Conservation (phyloP, 805 yeast genomes). For the Cyberlindnera euphorbiiphila region DNA sequence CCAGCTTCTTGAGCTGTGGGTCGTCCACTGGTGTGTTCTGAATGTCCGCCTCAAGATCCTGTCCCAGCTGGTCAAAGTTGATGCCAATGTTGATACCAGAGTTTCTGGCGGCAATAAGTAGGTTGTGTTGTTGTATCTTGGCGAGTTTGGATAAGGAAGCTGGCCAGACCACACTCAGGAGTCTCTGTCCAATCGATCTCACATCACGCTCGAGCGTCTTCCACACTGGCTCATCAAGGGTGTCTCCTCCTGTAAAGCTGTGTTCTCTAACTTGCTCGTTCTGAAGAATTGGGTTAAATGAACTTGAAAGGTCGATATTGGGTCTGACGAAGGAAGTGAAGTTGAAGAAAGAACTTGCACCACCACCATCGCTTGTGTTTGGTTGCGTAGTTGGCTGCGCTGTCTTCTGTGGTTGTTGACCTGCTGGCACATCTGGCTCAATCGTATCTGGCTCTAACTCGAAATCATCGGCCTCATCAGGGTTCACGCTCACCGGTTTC, state of each 20-base stretch:
- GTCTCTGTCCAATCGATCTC: slow-evolving; percentile 39
- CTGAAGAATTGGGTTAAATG: slow-evolving; percentile 30
- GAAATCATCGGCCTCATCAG: slow-evolving; percentile 28
- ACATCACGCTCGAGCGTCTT: slow-evolving; percentile 49
- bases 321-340: slow-evolving; percentile 29
- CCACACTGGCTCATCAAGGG: slow-evolving; percentile 66
- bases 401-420: slow-evolving; percentile 5
- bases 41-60: slow-evolving; percentile 27
- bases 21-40: slow-evolving; percentile 25
- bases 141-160: slow-evolving; percentile 29
- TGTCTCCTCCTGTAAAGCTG: slow-evolving; percentile 57
- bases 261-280: slow-evolving; percentile 29
- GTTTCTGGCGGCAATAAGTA: slow-evolving; percentile 28
- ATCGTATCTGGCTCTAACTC: slow-evolving; percentile 28
- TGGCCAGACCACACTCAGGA: slow-evolving; percentile 43
- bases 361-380: slow-evolving; percentile 1
- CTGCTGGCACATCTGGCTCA: slow-evolving; percentile 24
- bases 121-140: slow-evolving; percentile 29
- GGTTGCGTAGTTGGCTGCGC: slow-evolving; percentile 5
- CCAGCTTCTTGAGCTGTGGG: slow-evolving; percentile 31
- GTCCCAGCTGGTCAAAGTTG: slow-evolving; percentile 28
- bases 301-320: slow-evolving; percentile 29
- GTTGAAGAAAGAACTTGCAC: slow-evolving; percentile 25
- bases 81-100: slow-evolving; percentile 30
- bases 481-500: slow-evolving; percentile 28